Evolutionary conservation across 495 filamentous ascomycete species (phyloP), one percentile per base, ranked within the genome.

Genomic region (Neurospora sp.): DNA sequence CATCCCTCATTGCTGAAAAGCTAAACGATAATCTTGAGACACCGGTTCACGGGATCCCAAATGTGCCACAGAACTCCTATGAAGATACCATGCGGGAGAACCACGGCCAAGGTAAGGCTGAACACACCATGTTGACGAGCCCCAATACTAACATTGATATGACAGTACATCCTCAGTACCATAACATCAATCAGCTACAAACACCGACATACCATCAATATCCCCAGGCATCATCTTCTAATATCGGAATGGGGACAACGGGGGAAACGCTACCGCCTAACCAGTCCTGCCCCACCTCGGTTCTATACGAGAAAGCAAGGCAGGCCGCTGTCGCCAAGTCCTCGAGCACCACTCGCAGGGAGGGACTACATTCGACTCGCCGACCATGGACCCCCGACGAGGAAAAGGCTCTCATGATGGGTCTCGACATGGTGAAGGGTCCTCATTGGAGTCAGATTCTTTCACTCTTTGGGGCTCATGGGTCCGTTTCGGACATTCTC

Each of bases 401-500:
- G 81, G 94, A 98, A 78, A 93, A 92, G 78, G 94, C 94, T 0
- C 85, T 98, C 69, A 96, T 98, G 92, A 90, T 92, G 41, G 94
- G 94, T 12, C 87, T 98, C 11, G 95, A 97, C 79, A 90, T 90
- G 71, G 94, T 98, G 38, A 94, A 94, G 79, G 94, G 94, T 0
- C 94, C 94, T 69, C 95, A 98, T 76, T 98, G 94, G 94, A 94
- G 92, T 75, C 94, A 97, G 79, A 98, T 98, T 42, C 85, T 98
- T 4, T 90, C 90, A 14, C 89, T 98, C 78, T 97, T 94, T 77
- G 94, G 94, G 1, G 88, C 89, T 0, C 92, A 92, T 41, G 94
- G 94, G 5, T 91, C 90, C 4, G 88, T 96, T 71, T 94, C 91
- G 70, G 91, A 96, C 75, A 91, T 93, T 6, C 85, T 98, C 42